Evolutionary conservation across 2,329 filamentous ascomycete genomes (phyloP), one percentile per base, ranked within the genome.

Genomic region (Elsinoe fawcettii): DNA sequence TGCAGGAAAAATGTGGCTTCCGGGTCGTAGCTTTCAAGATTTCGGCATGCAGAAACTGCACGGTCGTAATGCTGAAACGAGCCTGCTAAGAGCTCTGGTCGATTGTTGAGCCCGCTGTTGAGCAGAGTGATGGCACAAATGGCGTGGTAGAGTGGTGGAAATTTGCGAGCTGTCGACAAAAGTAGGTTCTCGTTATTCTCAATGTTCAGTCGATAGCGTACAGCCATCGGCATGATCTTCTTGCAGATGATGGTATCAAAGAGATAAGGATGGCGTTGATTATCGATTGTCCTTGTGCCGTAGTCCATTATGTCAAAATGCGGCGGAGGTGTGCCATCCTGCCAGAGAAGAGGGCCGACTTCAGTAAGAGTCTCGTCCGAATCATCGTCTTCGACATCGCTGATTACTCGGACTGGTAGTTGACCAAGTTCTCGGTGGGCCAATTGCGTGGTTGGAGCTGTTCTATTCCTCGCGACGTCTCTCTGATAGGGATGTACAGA

Each of bases 1-100:
- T 83, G 79, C 1, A 79, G 78, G 23, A 81, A 71, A 59, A 82
- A 77, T n/a, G 77, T 71, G 9, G 77, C 79, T 63, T 82, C 78
- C 0, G 77, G 79, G 14, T 76, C 72, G 18, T 80, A 69, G 61
- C 81, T 75, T 2, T 75, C 74, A 7, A 76, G 72, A 20, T 43
- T 44, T 18, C 58, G 56, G 23, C 65, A 61, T 20, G 64, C 60
- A 4, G 64, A 64, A n/a, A 81, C 72, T 2, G 78, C 76, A 63
- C 77, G 73, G 51, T 80, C 75, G 61, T 82, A 82, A 62, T 82
- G 77, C 59, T 80, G 75, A 46, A 80, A 67, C 6, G 76, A 75
- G 61, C 77, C 74, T 18, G 74, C 73, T 43, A 80, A 69, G 7
- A 60, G 57, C 18, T 59, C 47, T n/a, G 53, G 43, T 18, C 53